These are phyloP conservation scores for Skeletonema tropicum DNA, from an alignment of 108 stramenopile genomes.

Conservation along the genomic window DNA sequence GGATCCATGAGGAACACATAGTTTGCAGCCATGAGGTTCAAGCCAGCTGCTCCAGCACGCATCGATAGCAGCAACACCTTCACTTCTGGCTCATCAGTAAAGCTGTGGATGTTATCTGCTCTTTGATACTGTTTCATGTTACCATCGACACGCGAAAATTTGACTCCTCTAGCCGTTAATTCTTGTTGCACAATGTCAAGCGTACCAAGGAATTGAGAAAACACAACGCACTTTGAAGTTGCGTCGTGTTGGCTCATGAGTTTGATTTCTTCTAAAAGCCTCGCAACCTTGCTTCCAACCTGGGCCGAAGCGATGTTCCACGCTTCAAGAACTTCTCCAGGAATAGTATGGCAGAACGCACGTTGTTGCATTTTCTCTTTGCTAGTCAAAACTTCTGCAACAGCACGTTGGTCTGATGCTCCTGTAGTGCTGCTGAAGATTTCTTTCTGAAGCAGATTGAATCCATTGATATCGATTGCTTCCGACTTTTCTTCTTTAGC, in stretches of 20 bases:
- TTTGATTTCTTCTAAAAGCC: constrained; percentile 25
- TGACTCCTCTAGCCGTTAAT: constrained; percentile 17
- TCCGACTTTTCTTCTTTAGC: constrained; percentile 4
- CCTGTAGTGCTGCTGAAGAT: constrained; percentile 8
- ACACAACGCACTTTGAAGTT: constrained; percentile 24
- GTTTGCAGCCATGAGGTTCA: constrained; percentile 32
- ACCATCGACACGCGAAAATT: constrained; percentile 22
- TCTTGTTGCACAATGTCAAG: constrained; percentile 33
- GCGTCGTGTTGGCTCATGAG: constrained; percentile 18
- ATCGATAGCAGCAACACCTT: constrained; percentile 26
- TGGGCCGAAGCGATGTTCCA: background rate
- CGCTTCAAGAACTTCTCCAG: constrained; percentile 5
- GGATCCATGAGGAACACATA: constrained; percentile 28
- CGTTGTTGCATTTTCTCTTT: constrained; percentile 5
- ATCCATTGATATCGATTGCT: constrained; percentile 20
- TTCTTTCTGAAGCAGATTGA: constrained; percentile 14
- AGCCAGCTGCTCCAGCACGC: constrained; percentile 28
- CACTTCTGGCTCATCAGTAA: constrained; percentile 21
- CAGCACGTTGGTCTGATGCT: background rate
- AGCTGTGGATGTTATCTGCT: constrained; percentile 25
- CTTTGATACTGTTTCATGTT: constrained; percentile 36
- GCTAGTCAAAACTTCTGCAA: background rate
- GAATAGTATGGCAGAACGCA: constrained; percentile 8
- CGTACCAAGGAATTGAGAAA: constrained; percentile 20
- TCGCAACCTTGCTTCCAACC: constrained; percentile 20